Conservation (phyloP, 1,284 basidiomycete genomes). For the Cerrena zonata region DNA sequence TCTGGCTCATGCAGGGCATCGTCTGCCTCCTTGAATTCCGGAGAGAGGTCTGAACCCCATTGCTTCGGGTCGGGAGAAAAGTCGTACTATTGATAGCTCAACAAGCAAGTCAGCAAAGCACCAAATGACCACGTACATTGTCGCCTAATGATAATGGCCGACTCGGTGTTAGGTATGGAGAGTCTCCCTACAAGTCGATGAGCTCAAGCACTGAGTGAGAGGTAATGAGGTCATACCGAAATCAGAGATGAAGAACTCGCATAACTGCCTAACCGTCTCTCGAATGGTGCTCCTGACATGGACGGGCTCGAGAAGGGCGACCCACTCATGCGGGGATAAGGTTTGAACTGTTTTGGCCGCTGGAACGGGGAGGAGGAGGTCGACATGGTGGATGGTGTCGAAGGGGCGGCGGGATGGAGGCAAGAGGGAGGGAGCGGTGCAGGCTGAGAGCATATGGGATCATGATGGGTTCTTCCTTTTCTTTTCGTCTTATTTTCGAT, state of each 20-base stretch:
- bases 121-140: conserved; percentile 15
- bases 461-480: neutral
- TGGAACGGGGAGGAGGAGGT: conserved; percentile 13
- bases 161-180: conserved; percentile 24
- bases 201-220: conserved; percentile 8
- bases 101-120: neutral
- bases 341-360: neutral
- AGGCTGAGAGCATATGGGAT: too few relatives aligned
- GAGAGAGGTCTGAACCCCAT: conserved; percentile 27
- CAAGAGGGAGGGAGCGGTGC: neutral
- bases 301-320: conserved; percentile 40
- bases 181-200: conserved; percentile 18
- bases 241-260: conserved; percentile 9
- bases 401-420: neutral
- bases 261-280: conserved; percentile 14
- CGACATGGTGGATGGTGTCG: conserved; percentile 17
- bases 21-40: conserved; percentile 29
- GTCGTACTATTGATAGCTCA: conserved; percentile 15
- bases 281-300: conserved; percentile 19
- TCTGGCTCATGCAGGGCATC: conserved; percentile 32
- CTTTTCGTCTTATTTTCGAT: neutral
- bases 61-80: conserved; percentile 25
- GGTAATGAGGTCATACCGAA: conserved; percentile 3
- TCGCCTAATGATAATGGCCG: conserved; percentile 26
- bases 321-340: conserved; percentile 21